Evolutionary conservation across 2,329 filamentous ascomycete genomes (phyloP).

Genomic region (Parastagonospora nodorum): DNA sequence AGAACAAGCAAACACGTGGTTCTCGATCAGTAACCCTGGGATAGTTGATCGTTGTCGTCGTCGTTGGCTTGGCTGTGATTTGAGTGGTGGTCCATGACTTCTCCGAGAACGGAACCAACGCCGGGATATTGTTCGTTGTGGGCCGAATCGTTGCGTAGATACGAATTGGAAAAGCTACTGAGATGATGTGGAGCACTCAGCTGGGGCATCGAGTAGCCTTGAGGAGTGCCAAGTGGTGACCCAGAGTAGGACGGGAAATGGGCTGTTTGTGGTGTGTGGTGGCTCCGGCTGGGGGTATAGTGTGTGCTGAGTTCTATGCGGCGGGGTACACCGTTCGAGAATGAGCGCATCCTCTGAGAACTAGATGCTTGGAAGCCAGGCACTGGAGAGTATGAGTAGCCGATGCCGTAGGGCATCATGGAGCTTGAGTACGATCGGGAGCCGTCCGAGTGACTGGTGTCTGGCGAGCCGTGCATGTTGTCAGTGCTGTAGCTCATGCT

Average conservation of each 20-base stretch:
- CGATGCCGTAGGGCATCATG: slow-evolving; percentile 47
- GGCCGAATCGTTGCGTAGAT: slow-evolving; percentile 42
- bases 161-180: slow-evolving; percentile 44
- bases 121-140: slow-evolving; percentile 44
- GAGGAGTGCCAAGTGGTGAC: slow-evolving; percentile 46
- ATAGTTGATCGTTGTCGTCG: slow-evolving; percentile 28
- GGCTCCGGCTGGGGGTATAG: slow-evolving; percentile 41
- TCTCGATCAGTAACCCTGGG: slow-evolving; percentile 26
- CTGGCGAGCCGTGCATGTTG: slow-evolving; percentile 29
- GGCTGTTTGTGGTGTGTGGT: slow-evolving; percentile 47
- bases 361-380: slow-evolving; percentile 47
- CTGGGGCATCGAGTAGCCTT: slow-evolving; percentile 44
- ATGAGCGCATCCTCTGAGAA: slow-evolving; percentile 46
- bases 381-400: slow-evolving; percentile 47
- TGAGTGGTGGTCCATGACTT: slow-evolving; percentile 36
- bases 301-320: slow-evolving; percentile 49
- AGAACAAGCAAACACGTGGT: slow-evolving; percentile 6
- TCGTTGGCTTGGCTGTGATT: slow-evolving; percentile 40
- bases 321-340: slow-evolving; percentile 45
- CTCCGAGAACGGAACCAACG: slow-evolving; percentile 42
- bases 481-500: slow-evolving; percentile 53
- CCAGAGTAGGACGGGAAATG: slow-evolving; percentile 48
- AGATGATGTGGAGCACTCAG: slow-evolving; percentile 49
- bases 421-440: slow-evolving; percentile 37
- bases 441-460: slow-evolving; percentile 30